Evolutionary conservation across 495 filamentous ascomycete genomes (phyloP), one percentile per base, ranked within the genome.

Genomic region (Glutinoglossum americanum): DNA sequence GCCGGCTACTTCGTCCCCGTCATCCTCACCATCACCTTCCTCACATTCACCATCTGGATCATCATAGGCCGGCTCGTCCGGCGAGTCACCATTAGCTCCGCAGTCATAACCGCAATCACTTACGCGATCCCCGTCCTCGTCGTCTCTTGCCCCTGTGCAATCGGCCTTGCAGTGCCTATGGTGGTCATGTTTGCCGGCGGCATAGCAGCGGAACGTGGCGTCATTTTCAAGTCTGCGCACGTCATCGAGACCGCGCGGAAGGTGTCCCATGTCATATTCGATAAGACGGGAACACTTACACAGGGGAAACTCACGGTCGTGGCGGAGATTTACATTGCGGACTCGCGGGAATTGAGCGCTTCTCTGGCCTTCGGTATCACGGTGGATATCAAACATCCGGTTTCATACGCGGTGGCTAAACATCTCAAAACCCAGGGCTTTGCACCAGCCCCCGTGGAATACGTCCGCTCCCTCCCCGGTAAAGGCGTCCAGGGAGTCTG

Each of bases 221-320:
- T 92, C 25, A 74, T 89, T 37, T 79, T 88, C 66, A 85, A 85
- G 60, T 72, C 80, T 6, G 73, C 83, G 3, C 72, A 76, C 49
- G 73, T 74, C 6, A 75, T 85, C 15, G 85, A 89, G 66, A 69
- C 75, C 2, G 83, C 78, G 0, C 63, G 75, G 59, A 83, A 79
- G 32, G 71, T 75, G 0, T 72, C 77, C 0, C 78, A 87, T 60
- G 76, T 89, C n/a, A 73, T 89, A 3, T 87, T 92, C 61, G 86
- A 89, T 72, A 89, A 90, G 65, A 89, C 85, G 0, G 86, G 86
- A 0, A 92, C 85, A 2, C 66, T 90, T 0, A 89, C 86, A 0
- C 66, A 73, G 51, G 83, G 80, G 0, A 74, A 73, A 39, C 69
- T 87, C 0, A 59, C 65, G 5, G 77, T 88, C 0, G 66, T 66